phyloP scores from a whole-genome alignment of 257 asterid species.

The Handroanthus guayacan region DNA sequence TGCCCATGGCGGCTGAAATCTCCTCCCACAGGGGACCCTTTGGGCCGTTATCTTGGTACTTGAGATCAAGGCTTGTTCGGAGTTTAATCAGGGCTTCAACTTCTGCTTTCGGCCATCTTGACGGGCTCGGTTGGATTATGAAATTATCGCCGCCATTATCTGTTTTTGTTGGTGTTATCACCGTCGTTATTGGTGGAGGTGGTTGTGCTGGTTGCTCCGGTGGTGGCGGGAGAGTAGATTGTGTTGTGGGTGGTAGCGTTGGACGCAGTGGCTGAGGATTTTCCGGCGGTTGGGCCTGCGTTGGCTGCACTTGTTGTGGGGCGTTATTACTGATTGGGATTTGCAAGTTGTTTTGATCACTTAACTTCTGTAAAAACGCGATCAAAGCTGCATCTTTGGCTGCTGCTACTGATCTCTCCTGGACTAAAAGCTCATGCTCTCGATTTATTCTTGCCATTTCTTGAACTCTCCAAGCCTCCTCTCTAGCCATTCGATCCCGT shows the following conservation, averaged over 20 bases:
- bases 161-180: slow-evolving; percentile 21
- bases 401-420: slow-evolving; percentile 82
- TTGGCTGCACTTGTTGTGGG: slow-evolving; percentile 2
- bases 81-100: slow-evolving; percentile 77
- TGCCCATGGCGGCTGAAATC: slow-evolving; percentile 72
- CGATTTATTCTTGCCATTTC: slow-evolving; percentile 76
- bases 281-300: not conserved
- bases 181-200: not conserved
- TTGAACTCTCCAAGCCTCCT: slow-evolving; percentile 87
- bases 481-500: slow-evolving; percentile 72
- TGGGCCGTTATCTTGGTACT: slow-evolving; percentile 89
- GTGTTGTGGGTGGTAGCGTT: slow-evolving; percentile 17
- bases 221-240: slow-evolving; percentile 21
- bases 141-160: slow-evolving; percentile 49
- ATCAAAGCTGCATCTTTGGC: slow-evolving; percentile 84
- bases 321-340: slow-evolving; percentile 38
- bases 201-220: slow-evolving; percentile 14
- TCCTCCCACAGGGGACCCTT: slow-evolving; percentile 98
- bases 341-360: slow-evolving; percentile 53
- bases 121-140: slow-evolving; percentile 48
- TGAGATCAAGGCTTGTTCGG: slow-evolving; percentile 67
- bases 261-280: slow-evolving; percentile 31
- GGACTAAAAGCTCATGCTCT: slow-evolving; percentile 75
- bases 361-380: slow-evolving; percentile 67
- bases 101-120: slow-evolving; percentile 95